Evolutionary conservation across 2,329 filamentous ascomycete species (phyloP).

Genomic region (Botrytis cinerea): DNA sequence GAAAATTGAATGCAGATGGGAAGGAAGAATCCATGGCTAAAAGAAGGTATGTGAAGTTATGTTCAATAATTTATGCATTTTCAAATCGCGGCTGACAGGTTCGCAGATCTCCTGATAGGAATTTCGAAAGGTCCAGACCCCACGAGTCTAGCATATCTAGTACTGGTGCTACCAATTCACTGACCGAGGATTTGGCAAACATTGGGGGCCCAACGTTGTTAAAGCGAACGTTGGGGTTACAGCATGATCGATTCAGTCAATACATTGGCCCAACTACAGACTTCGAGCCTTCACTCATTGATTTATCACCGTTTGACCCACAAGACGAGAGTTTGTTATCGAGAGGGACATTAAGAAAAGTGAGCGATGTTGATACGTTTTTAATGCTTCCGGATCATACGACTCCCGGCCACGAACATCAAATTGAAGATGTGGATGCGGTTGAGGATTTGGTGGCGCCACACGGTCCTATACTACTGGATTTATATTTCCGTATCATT

Average conservation of each 20-base stretch:
- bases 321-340: conserved; percentile 78
- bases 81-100: conserved; percentile 30
- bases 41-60: conserved; percentile 59
- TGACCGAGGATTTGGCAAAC: conserved; percentile 71
- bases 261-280: conserved; percentile 83
- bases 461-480: conserved; percentile 74
- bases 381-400: conserved; percentile 74
- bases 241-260: conserved; percentile 76
- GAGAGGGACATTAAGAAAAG: conserved; percentile 69
- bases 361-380: conserved; percentile 77
- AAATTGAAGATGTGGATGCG: conserved; percentile 66
- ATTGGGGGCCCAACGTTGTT: conserved; percentile 66
- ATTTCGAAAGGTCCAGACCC: conserved; percentile 56
- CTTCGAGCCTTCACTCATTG: conserved; percentile 81
- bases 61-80: not conserved
- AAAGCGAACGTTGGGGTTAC: conserved; percentile 72
- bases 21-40: conserved; percentile 63
- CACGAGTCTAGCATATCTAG: conserved; percentile 61
- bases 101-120: conserved; percentile 57
- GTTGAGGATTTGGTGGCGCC: conserved; percentile 76
- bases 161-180: conserved; percentile 61
- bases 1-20: conserved; percentile 65
- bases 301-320: conserved; percentile 76
- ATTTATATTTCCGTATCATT: conserved; percentile 78
- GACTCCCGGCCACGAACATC: conserved; percentile 71